These are phyloP conservation scores for Aspergillus egyptiacus DNA, from an alignment of 495 filamentous ascomycete species.

Conservation along the genomic window DNA sequence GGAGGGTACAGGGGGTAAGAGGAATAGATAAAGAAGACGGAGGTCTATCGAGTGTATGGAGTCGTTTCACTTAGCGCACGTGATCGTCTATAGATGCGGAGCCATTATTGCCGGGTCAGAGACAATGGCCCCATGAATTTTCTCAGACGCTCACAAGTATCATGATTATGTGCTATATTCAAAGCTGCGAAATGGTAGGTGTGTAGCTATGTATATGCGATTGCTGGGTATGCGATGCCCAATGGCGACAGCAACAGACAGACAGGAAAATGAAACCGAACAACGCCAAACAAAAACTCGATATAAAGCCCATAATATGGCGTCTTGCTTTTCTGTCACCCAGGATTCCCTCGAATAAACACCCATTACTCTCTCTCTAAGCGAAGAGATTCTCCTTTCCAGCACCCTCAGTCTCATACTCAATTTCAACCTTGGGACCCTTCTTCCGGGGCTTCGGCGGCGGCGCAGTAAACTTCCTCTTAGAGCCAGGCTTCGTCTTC, in stretches of 20 bases:
- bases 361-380: constrained; percentile 15
- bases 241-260: constrained; percentile 26
- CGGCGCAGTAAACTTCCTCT: constrained; percentile 60
- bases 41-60: background rate
- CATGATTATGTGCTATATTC: constrained; percentile 7
- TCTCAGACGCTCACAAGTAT: background rate
- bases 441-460: constrained; percentile 62
- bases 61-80: constrained; percentile 16
- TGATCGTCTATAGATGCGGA: constrained; percentile 3
- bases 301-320: constrained; percentile 14
- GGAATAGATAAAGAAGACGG: background rate
- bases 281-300: constrained; percentile 38
- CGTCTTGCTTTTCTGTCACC: constrained; percentile 21
- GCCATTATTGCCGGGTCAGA: too few species aligned
- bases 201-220: constrained; percentile 28
- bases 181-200: constrained; percentile 15
- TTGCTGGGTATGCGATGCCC: constrained; percentile 35
- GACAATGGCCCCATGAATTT: too few species aligned
- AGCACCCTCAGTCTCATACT: constrained; percentile 60
- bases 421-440: constrained; percentile 59
- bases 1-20: background rate
- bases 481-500: constrained; percentile 53
- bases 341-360: constrained; percentile 12
- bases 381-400: constrained; percentile 44
- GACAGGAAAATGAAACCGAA: constrained; percentile 21